These are phyloP conservation scores for Haplographium delicatum DNA, from an alignment of 495 filamentous ascomycete species.

Conservation along the genomic window DNA sequence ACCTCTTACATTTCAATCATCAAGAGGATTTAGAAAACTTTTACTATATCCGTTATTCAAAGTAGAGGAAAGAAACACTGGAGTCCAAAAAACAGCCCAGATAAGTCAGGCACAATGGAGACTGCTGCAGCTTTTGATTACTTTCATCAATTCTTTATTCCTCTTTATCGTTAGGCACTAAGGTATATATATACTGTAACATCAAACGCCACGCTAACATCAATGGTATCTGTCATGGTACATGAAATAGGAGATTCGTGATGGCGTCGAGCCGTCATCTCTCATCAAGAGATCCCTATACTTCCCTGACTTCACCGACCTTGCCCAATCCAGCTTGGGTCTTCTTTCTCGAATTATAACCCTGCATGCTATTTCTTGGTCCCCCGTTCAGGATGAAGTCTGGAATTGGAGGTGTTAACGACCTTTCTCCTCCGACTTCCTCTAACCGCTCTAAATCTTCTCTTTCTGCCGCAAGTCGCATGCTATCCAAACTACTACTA, in stretches of 20 bases:
- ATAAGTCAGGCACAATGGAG: too few relatives aligned
- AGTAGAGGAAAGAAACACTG: too few relatives aligned
- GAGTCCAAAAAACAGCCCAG: too few relatives aligned
- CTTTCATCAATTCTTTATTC: too few relatives aligned
- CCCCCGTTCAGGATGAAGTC: constrained; percentile 51
- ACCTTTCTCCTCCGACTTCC: constrained; percentile 29
- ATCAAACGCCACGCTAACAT: constrained; percentile 25
- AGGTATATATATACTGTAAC: constrained; percentile 19
- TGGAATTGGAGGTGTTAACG: constrained; percentile 53
- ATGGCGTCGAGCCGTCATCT: constrained; percentile 22
- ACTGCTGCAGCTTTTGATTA: too few relatives aligned
- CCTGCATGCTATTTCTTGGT: constrained; percentile 36
- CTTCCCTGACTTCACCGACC: constrained; percentile 5
- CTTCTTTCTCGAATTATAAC: constrained; percentile 27
- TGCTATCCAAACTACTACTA: constrained; percentile 44
- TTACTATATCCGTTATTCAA: too few relatives aligned
- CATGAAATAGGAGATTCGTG: constrained; percentile 23
- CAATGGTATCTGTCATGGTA: constrained; percentile 24
- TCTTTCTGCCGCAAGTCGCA: constrained; percentile 27
- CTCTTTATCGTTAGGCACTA: constrained; percentile 17
- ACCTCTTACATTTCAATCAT: too few relatives aligned
- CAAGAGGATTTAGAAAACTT: too few relatives aligned
- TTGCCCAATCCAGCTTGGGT: constrained; percentile 6
- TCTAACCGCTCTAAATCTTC: constrained; percentile 26
- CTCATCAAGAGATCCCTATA: constrained; percentile 10